Conservation (phyloP, 2,329 filamentous ascomycete genomes). For the Sphaerulina populicola region DNA sequence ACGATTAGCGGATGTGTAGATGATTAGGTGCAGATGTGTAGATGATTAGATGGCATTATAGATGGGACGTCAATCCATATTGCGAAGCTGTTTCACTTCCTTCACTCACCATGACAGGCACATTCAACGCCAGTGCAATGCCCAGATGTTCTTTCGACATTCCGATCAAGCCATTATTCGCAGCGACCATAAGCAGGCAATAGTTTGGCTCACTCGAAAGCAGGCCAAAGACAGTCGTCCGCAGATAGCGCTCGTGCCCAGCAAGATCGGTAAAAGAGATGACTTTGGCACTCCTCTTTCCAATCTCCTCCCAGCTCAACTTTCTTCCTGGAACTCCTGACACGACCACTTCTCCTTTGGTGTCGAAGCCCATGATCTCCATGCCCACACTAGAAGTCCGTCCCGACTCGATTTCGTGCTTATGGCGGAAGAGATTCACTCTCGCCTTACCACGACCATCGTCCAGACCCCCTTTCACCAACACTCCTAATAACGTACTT, state of each 20-base stretch:
- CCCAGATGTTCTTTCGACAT: conserved; percentile 95
- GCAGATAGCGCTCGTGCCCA: conserved; percentile 87
- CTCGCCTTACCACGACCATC: conserved; percentile 89
- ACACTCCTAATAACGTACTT: conserved; percentile 86
- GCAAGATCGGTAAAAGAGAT: conserved; percentile 94
- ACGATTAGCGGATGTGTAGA: no score
- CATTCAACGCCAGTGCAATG: conserved; percentile 86
- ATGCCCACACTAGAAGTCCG: conserved; percentile 94
- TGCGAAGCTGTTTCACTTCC: conserved; percentile 61
- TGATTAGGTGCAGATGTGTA: no score
- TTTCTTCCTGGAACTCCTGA: conserved; percentile 76
- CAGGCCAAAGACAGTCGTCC: conserved; percentile 92
- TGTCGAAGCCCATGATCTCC: conserved; percentile 98
- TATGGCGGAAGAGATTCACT: conserved; percentile 93
- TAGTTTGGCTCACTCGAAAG: conserved; percentile 94
- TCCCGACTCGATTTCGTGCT: conserved; percentile 94
- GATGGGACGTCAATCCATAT: background rate
- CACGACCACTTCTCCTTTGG: conserved; percentile 69
- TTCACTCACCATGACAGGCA: conserved; percentile 70
- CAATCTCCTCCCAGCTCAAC: conserved; percentile 96
- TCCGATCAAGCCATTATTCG: conserved; percentile 91
- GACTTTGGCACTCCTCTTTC: conserved; percentile 86
- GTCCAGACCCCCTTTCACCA: conserved; percentile 91
- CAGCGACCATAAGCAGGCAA: conserved; percentile 94
- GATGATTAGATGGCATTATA: background rate